phyloP scores from a whole-genome alignment of 1,139 yeast genomes.

The Diutina ranongensis region DNA sequence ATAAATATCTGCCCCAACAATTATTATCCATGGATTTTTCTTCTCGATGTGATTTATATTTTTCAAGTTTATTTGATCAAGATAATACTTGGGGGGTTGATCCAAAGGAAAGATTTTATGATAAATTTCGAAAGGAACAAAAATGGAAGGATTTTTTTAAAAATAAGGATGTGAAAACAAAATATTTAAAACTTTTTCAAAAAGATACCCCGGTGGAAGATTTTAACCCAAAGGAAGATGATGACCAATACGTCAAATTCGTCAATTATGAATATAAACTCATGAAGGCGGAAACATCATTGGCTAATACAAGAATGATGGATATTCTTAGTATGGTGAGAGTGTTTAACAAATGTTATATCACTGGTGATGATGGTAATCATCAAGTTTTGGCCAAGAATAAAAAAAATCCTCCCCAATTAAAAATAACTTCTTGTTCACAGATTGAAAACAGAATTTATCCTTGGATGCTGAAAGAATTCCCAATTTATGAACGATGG shows the following conservation, averaged over 20 bases:
- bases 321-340: background rate
- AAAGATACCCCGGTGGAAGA: background rate
- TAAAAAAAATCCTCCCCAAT: background rate
- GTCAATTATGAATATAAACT: background rate
- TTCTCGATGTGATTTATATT: background rate
- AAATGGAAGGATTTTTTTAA: background rate
- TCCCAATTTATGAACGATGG: background rate
- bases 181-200: background rate
- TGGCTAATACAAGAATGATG: background rate
- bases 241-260: background rate
- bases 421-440: background rate
- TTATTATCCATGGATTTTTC: background rate
- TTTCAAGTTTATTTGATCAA: background rate
- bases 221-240: background rate
- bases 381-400: background rate
- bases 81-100: background rate
- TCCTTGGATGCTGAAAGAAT: conserved; percentile 3
- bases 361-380: background rate
- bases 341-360: background rate
- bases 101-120: background rate
- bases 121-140: background rate
- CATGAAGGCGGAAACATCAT: background rate
- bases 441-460: background rate
- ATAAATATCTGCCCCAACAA: background rate
- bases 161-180: background rate